These are phyloP conservation scores for Candida tetrigidarum DNA, from an alignment of 1,139 yeast species.

Conservation along the genomic window DNA sequence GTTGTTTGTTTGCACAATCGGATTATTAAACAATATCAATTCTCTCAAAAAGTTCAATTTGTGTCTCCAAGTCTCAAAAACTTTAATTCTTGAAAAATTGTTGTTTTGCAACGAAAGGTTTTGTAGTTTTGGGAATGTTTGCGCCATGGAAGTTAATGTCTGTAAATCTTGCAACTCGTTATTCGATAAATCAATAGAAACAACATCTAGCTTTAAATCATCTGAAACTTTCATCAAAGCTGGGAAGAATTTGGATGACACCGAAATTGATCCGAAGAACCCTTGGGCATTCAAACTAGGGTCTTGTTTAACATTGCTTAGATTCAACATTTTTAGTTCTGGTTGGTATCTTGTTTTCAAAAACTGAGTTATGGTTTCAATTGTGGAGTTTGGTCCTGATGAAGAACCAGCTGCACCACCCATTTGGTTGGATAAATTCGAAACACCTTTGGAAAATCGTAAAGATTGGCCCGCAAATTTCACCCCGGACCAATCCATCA, in stretches of 20 bases:
- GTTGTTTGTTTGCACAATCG: slow-evolving; percentile 47
- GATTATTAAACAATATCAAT: slow-evolving; percentile 76
- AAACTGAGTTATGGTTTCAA: slow-evolving; percentile 64
- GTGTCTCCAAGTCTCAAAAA: slow-evolving; percentile 77
- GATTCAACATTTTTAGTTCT: slow-evolving; percentile 66
- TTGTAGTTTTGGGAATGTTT: slow-evolving; percentile 71
- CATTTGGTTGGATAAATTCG: slow-evolving; percentile 23
- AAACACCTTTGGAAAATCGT: slow-evolving; percentile 48
- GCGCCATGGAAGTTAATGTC: slow-evolving; percentile 66
- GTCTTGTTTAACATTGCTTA: slow-evolving; percentile 71
- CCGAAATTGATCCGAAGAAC: slow-evolving; percentile 61
- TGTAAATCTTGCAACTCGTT: slow-evolving; percentile 70
- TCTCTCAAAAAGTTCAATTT: slow-evolving; percentile 78
- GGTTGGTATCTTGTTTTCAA: slow-evolving; percentile 70
- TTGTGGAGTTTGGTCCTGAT: slow-evolving; percentile 43
- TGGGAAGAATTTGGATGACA: slow-evolving; percentile 80
- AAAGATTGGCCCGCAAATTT: slow-evolving; percentile 79
- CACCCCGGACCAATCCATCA: slow-evolving; percentile 72
- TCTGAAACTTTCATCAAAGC: slow-evolving; percentile 88
- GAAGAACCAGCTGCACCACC: slow-evolving; percentile 20
- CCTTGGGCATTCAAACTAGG: slow-evolving; percentile 65
- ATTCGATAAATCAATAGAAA: slow-evolving; percentile 75
- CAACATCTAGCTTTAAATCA: slow-evolving; percentile 56
- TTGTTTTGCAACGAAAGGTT: slow-evolving; percentile 85
- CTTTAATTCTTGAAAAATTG: slow-evolving; percentile 57